Evolutionary conservation across 768 basidiomycete genomes (phyloP), one percentile per base, ranked within the genome.

Genomic region (Mycena chlorophos): DNA sequence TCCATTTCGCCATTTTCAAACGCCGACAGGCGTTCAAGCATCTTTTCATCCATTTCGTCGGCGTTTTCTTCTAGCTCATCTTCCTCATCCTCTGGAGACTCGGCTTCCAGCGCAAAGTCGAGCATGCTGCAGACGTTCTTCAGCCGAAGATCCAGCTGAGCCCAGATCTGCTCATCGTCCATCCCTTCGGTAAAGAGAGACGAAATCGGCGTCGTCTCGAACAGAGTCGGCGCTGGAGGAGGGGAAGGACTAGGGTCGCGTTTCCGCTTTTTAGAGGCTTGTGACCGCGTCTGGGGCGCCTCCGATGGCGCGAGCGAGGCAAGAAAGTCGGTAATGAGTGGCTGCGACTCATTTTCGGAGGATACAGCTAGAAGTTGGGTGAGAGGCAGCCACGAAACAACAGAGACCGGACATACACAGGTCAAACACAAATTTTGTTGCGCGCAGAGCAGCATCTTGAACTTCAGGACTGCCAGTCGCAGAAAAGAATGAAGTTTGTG

Each of bases 131-230:
- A 89, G 22, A 98, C 74, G 42, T 79, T 80, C 57, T 84, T 80
- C 16, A 86, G 76, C 40, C 91, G 77, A 51, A 99, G 75, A 66
- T 98, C 96, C 52, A 98, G 70, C 73, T 99, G 96, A 37, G 87
- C 87, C 96, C 96, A 99, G 25, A 98, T 76, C 69, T 96, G 94
- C 54, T 91, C 90, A 22, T 83, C 79, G 62, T 86, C 88, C 83
- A 97, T 87, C 17, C 81, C 87, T 20, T 92, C 84, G 13, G 86
- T 75, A 56, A 85, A 89, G 19, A 99, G 80, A 30, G 81, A 82
- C 5, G 83, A 75, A 2, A 98, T 70, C 5, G 94, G 94, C 0
- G 96, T 97, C 23, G 73, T 73, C 49, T 75, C 66, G 48, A 86
- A 75, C 12, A 69, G 51, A 3, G 66, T 45, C 40, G 66, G 70